Evolutionary conservation across 2,329 filamentous ascomycete genomes (phyloP).

Genomic region (Trichoderma arundinaceum): DNA sequence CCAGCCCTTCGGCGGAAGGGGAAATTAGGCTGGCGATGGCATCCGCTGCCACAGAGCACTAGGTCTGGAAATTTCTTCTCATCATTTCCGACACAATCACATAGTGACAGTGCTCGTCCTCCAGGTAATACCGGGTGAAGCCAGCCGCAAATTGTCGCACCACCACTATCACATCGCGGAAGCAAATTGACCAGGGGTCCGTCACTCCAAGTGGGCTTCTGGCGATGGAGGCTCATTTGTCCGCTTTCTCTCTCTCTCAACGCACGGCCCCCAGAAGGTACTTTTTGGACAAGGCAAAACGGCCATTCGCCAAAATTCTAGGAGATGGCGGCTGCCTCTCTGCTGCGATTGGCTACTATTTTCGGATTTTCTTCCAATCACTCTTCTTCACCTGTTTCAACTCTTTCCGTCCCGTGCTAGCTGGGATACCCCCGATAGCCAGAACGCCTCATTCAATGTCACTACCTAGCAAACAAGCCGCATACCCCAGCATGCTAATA

Average conservation of each 20-base stretch:
- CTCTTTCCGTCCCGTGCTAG: slow-evolving; percentile 24
- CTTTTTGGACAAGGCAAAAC: not conserved
- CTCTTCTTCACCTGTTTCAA: slow-evolving; percentile 10
- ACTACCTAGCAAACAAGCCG: slow-evolving; percentile 17
- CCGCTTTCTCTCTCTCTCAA: slow-evolving; percentile 11
- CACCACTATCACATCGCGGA: slow-evolving; percentile 30
- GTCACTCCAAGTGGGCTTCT: slow-evolving; percentile 20
- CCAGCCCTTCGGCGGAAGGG: slow-evolving; percentile 22
- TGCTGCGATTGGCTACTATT: slow-evolving; percentile 23
- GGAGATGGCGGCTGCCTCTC: slow-evolving; percentile 23
- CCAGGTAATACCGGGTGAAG: slow-evolving; percentile 24
- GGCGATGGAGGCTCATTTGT: slow-evolving; percentile 20
- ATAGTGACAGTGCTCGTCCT: not conserved
- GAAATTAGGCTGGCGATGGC: not conserved
- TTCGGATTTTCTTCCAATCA: slow-evolving; percentile 30
- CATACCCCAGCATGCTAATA: slow-evolving; percentile 20
- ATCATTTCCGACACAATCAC: slow-evolving; percentile 24
- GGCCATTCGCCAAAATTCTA: slow-evolving; percentile 25
- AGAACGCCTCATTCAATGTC: slow-evolving; percentile 23
- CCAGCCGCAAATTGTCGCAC: slow-evolving; percentile 30
- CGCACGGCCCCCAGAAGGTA: slow-evolving; percentile 2
- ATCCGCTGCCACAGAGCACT: not conserved
- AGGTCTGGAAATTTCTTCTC: not conserved
- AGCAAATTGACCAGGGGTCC: slow-evolving; percentile 2
- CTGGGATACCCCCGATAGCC: slow-evolving; percentile 24